Conservation (phyloP, 225 moss, liverwort and hornwort genomes). For the Antitrichia curtipendula region DNA sequence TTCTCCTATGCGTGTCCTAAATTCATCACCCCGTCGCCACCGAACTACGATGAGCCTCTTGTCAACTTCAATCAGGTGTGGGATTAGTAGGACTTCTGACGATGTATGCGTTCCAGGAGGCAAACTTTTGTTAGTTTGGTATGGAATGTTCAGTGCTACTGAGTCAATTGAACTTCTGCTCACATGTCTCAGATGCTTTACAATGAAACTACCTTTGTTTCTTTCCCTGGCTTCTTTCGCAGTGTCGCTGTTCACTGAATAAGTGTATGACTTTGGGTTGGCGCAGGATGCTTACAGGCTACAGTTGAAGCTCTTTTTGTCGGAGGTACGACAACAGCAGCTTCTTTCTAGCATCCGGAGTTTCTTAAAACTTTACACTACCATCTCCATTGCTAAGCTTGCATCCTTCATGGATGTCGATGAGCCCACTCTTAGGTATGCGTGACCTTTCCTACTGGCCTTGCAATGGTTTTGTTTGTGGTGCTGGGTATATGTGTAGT, state of each 20-base stretch:
- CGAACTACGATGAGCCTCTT: slow-evolving; percentile 87
- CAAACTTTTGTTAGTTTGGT: not conserved
- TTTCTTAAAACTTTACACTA: slow-evolving; percentile 89
- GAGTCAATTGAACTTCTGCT: not conserved
- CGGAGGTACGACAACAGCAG: slow-evolving; percentile 95
- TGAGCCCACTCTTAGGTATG: slow-evolving; percentile 79
- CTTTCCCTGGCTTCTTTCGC: not conserved
- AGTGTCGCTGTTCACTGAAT: not conserved
- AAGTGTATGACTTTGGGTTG: not conserved
- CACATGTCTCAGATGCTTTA: not conserved
- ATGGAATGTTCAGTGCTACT: not conserved
- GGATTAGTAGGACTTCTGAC: not conserved
- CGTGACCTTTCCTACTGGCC: not conserved
- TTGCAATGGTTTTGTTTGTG: not conserved
- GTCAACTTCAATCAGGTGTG: slow-evolving; percentile 93
- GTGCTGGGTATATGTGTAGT: not conserved
- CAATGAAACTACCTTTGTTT: not conserved
- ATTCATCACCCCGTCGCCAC: slow-evolving; percentile 97
- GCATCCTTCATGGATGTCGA: slow-evolving; percentile 96
- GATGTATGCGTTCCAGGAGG: not conserved
- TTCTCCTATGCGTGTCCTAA: slow-evolving; percentile 98
- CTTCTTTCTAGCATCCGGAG: slow-evolving; percentile 94
- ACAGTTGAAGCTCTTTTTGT: slow-evolving; percentile 94
- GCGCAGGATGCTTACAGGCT: slow-evolving; percentile 91
- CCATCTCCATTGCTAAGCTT: slow-evolving; percentile 78